Evolutionary conservation across 495 filamentous ascomycete species (phyloP), one percentile per base, ranked within the genome.

Genomic region (Cercophora sp.): DNA sequence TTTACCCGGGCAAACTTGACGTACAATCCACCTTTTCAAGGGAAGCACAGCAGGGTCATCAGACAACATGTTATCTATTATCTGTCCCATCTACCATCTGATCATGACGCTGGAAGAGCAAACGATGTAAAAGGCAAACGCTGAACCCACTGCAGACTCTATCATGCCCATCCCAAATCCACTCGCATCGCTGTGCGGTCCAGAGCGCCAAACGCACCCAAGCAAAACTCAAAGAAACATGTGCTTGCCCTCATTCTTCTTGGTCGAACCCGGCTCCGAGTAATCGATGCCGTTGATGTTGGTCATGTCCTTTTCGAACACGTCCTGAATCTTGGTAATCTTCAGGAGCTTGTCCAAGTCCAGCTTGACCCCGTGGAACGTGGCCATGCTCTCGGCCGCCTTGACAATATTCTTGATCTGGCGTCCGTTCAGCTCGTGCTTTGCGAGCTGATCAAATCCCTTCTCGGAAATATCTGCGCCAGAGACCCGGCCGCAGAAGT

Each of bases 361-460:
- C 0, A 71, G 40, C 41, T 57, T 54, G 4, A 54, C 58, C 5
- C 51, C 45, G 19, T 69, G 61, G 51, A 64, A 70, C 4, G 59
- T 57, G 5, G 68, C 68, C 39, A 71, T 52, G 41, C 62, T 64
- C 54, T 69, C 62, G 4, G 79, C 79, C 4, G 75, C 79, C 68
- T 82, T 81, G 49, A 86, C 59, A 10, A 78, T 67, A 58, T 85
- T 86, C 70, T 82, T 81, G 58, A 86, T 86, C 66, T 85, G 77
- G 18, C 80, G 60, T 0, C 82, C 81, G 61, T 85, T 84, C 62
- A 85, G 56, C 10, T 74, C 64, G 48, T 71, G 58, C 15, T 55
- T 51, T 1, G 74, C 71, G 19, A 85, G 67, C 8, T 50, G 48
- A 5, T 67, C 50, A 2, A 81, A 54, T 3, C 78, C 68, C 8